Percentiles rank a stretch among this genome's conserved stretches.
These are phyloP conservation scores for Ambrosia artemisiifolia DNA, from an alignment of 129 eudicot genomes.

Conservation along the genomic window DNA sequence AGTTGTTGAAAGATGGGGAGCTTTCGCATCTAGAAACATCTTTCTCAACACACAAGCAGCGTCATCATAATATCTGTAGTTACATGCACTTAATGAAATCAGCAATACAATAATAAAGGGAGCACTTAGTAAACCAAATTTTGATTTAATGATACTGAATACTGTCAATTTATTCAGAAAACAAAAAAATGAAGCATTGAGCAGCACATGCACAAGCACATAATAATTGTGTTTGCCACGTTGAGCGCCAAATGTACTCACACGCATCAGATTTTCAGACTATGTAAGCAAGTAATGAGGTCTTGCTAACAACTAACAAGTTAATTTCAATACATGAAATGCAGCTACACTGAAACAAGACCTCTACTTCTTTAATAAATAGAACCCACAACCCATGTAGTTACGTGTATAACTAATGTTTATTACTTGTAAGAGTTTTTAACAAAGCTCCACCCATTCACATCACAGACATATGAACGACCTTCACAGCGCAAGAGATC, in stretches of 20 bases:
- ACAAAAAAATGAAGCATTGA: not conserved
- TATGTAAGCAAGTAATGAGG: constrained; percentile 1
- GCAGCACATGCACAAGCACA: not conserved
- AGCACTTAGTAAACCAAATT: not conserved
- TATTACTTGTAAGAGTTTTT: constrained; percentile 91
- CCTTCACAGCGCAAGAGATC: constrained; percentile 98
- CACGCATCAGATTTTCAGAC: not conserved
- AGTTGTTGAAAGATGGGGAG: constrained; percentile 94
- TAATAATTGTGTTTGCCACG: not conserved
- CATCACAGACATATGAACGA: constrained; percentile 95
- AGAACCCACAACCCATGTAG: not conserved
- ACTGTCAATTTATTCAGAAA: not conserved
- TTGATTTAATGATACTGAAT: not conserved
- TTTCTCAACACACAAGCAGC: constrained; percentile 97
- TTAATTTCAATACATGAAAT: constrained; percentile 6
- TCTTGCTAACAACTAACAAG: not conserved
- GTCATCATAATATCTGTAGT: constrained; percentile 89
- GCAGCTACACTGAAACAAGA: constrained; percentile 14
- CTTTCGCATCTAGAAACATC: constrained; percentile 97
- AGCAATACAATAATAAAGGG: not conserved
- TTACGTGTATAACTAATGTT: not conserved
- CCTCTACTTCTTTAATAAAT: not conserved
- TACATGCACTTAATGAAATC: constrained; percentile 7
- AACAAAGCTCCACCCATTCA: constrained; percentile 98
- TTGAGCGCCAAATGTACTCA: not conserved